Evolutionary conservation across 2,329 filamentous ascomycete genomes (phyloP).

Genomic region (Myriangium duriaei): DNA sequence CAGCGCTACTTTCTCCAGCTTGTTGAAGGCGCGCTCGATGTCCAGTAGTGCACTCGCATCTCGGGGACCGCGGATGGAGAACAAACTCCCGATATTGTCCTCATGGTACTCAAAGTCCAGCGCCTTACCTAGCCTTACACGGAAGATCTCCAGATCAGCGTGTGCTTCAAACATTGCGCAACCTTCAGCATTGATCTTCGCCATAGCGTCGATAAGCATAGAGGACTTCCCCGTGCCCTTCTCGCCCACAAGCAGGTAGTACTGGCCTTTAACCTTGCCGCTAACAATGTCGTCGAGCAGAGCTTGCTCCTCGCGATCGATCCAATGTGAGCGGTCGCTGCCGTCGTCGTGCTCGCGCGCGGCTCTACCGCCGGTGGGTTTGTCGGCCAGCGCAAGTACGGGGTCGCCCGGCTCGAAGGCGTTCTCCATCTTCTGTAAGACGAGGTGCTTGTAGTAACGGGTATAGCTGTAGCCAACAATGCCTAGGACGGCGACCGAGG

Average conservation of each 20-base stretch:
- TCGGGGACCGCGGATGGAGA: constrained; percentile 82
- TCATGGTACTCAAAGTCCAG: constrained; percentile 95
- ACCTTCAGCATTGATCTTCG: constrained; percentile 75
- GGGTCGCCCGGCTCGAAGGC: constrained; percentile 82
- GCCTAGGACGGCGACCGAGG: constrained; percentile 10
- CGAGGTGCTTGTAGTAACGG: constrained; percentile 68
- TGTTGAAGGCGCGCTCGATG: constrained; percentile 94
- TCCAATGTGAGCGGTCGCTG: constrained; percentile 60
- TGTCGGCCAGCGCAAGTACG: constrained; percentile 52
- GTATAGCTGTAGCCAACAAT: constrained; percentile 34
- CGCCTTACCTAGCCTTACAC: constrained; percentile 81
- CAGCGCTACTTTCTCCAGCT: constrained; percentile 89
- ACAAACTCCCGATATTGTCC: constrained; percentile 93
- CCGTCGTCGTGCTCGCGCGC: constrained; percentile 21
- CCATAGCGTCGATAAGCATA: constrained; percentile 94
- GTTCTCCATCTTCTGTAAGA: constrained; percentile 83
- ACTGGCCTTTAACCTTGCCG: constrained; percentile 64
- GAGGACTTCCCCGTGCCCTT: constrained; percentile 95
- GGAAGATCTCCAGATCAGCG: constrained; percentile 87
- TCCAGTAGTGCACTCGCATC: constrained; percentile 87
- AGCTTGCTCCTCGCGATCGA: constrained; percentile 66
- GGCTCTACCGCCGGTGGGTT: constrained; percentile 15
- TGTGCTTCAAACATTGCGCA: constrained; percentile 95
- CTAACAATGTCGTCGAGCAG: constrained; percentile 67
- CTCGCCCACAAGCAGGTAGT: constrained; percentile 83